These are phyloP conservation scores for Alternaria arborescens DNA, from an alignment of 2,329 filamentous ascomycete species.

Conservation along the genomic window DNA sequence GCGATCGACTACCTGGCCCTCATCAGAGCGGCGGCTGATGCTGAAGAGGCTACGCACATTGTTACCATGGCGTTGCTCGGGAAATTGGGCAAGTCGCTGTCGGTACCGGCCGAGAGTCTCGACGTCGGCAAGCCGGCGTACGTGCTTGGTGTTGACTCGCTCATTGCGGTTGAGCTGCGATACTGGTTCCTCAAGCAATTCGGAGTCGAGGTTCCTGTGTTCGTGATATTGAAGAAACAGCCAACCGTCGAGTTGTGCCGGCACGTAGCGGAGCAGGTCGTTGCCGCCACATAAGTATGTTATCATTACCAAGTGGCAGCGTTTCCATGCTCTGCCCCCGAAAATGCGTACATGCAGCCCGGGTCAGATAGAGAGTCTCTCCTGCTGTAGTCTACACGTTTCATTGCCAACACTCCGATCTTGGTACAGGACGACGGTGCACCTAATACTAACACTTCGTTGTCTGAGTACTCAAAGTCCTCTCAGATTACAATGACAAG, in stretches of 20 bases:
- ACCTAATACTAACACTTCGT: too few species aligned
- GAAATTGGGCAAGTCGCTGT: slow-evolving; percentile 15
- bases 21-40: slow-evolving; percentile 10
- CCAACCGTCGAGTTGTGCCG: too few species aligned
- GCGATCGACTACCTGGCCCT: slow-evolving; percentile 14
- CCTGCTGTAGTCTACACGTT: too few species aligned
- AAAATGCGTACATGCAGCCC: too few species aligned
- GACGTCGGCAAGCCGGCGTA: slow-evolving; percentile 13
- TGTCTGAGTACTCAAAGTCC: too few species aligned
- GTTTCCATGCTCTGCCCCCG: too few species aligned
- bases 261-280: background rate
- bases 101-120: slow-evolving; percentile 14
- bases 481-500: too few species aligned
- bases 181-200: slow-evolving; percentile 30
- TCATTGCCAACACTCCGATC: too few species aligned
- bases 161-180: slow-evolving; percentile 35
- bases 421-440: too few species aligned
- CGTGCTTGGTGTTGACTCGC: slow-evolving; percentile 33
- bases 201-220: slow-evolving; percentile 25
- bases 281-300: slow-evolving; percentile 5
- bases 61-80: slow-evolving; percentile 12
- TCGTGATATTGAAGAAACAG: background rate
- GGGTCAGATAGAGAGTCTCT: too few species aligned
- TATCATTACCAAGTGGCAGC: too few species aligned
- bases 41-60: slow-evolving; percentile 14